Evolutionary conservation across 352 stramenopile genomes (phyloP).

Genomic region (Blastocystis sp.): DNA sequence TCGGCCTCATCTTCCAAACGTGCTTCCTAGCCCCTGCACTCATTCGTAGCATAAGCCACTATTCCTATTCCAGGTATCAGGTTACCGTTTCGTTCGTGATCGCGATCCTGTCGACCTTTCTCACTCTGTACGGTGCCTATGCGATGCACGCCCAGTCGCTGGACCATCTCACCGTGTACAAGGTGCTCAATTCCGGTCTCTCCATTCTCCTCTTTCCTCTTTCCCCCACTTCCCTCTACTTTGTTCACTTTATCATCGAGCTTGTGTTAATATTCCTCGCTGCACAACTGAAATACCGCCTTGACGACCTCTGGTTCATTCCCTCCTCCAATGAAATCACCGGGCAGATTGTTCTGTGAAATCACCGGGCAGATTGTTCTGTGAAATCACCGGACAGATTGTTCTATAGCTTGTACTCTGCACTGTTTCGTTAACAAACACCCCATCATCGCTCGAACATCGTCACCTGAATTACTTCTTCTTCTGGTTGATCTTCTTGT

Average conservation of each 20-base stretch:
- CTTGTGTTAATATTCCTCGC: slow-evolving; percentile 42
- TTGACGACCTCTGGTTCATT: slow-evolving; percentile 67
- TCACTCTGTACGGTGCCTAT: slow-evolving; percentile 42
- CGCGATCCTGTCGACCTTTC: slow-evolving; percentile 15
- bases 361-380: neutral
- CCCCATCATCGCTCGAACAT: neutral
- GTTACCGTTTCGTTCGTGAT: slow-evolving; percentile 33
- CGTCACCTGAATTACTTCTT: neutral
- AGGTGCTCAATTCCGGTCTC: slow-evolving; percentile 2
- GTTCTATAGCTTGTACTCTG: neutral
- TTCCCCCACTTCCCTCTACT: slow-evolving; percentile 57
- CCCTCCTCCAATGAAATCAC: slow-evolving; percentile 44
- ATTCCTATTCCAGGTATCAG: slow-evolving; percentile 6
- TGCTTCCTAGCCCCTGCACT: neutral
- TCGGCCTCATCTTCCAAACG: slow-evolving; percentile 37
- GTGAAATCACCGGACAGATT: neutral
- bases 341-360: slow-evolving; percentile 36
- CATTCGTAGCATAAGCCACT: neutral
- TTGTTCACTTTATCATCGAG: slow-evolving; percentile 65
- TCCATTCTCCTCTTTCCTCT: slow-evolving; percentile 60
- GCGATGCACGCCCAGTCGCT: slow-evolving; percentile 50
- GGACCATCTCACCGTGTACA: slow-evolving; percentile 52
- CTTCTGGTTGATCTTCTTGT: slow-evolving; percentile 9
- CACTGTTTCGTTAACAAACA: neutral
- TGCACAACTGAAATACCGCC: slow-evolving; percentile 49